Conservation (phyloP, 1,284 basidiomycete genomes). For the Malassezia caprae region DNA sequence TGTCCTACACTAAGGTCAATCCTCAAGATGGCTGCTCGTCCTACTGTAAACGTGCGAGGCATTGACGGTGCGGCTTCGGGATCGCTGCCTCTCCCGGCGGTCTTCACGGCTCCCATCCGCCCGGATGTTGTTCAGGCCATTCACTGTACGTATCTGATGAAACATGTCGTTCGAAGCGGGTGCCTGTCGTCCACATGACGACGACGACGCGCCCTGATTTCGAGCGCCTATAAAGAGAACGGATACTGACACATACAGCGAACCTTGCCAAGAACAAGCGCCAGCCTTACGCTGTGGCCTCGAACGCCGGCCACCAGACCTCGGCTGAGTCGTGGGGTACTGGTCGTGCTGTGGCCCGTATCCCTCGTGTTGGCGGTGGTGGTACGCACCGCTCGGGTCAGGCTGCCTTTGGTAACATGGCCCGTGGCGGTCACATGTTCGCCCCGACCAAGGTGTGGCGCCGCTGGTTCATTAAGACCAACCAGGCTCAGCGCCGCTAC, state of each 20-base stretch:
- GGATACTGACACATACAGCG: conserved; percentile 55
- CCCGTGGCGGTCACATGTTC: conserved; percentile 91
- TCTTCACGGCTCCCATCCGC: conserved; percentile 95
- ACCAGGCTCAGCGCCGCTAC: conserved; percentile 98
- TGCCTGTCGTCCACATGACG: not conserved
- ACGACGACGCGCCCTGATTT: not conserved
- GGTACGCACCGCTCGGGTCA: conserved; percentile 95
- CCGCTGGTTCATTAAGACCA: conserved; percentile 99
- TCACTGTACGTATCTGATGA: conserved; percentile 66
- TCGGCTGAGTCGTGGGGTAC: conserved; percentile 99
- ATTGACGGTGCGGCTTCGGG: conserved; percentile 59
- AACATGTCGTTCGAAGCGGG: not conserved
- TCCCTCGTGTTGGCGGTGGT: conserved; percentile 97
- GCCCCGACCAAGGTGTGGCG: conserved; percentile 99
- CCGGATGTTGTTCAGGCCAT: conserved; percentile 96
- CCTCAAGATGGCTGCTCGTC: conserved; percentile 20
- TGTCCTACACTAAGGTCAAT: conserved; percentile 16
- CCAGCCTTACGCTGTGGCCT: conserved; percentile 91
- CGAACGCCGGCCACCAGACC: conserved; percentile 98
- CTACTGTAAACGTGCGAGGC: conserved; percentile 46
- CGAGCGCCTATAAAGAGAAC: not conserved
- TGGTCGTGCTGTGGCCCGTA: conserved; percentile 99
- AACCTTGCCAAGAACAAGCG: conserved; percentile 97
- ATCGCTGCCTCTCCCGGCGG: conserved; percentile 87
- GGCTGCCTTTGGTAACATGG: conserved; percentile 77